Base-by-base conservation (phyloP, 768 basidiomycete genomes). In the Leccinum aurantiacum region DNA sequence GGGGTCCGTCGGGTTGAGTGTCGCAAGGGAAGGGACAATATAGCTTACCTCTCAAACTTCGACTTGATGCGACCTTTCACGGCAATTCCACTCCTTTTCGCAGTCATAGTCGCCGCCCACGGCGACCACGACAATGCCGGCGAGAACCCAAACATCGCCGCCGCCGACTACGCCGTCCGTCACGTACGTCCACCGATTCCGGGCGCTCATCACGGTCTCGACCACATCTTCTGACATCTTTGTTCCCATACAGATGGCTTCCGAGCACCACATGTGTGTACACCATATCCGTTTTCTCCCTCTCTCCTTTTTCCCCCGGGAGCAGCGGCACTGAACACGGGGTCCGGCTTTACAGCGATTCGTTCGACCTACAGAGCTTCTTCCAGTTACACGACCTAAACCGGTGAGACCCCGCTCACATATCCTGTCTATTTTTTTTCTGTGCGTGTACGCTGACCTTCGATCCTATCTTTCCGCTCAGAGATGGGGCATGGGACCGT, bases 301-400 rank as follows among this genome's bases (percentile, higher is more conserved):
- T 14, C 33, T 19, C n/a, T 9, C n/a, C 15, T 5, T 9, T 44
- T 31, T n/a, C 9, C 2, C n/a, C 15, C 7, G 11, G 13, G 6
- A 44, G n/a, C 41, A 2, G n/a, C 41, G 47, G 15, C 29, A 33
- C 52, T 49, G 24, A 53, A 29, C 33, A 37, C 48, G 6, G n/a
- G n/a, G 37, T 49, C 3, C 17, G 31, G n/a, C 55, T 29, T 14
- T 58, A 19, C 68, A 94, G 93, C 59, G 90, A 93, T 70, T 84
- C 85, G 44, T 96, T 92, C 65, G 94, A 90, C 68, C 76, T 84
- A 47, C 80, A 86, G 66, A 91, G 93, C 72, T 99, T 99, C 84
- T 96, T 97, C 83, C 87, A 90, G 61, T 78, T 99, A 13, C 96
- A 99, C 75, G 96, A 99, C 76, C 79, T 99, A 59, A 87, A 98